phyloP scores from a whole-genome alignment of 192 early-diverging fungal species.

The Entophlyctis luteolus region DNA sequence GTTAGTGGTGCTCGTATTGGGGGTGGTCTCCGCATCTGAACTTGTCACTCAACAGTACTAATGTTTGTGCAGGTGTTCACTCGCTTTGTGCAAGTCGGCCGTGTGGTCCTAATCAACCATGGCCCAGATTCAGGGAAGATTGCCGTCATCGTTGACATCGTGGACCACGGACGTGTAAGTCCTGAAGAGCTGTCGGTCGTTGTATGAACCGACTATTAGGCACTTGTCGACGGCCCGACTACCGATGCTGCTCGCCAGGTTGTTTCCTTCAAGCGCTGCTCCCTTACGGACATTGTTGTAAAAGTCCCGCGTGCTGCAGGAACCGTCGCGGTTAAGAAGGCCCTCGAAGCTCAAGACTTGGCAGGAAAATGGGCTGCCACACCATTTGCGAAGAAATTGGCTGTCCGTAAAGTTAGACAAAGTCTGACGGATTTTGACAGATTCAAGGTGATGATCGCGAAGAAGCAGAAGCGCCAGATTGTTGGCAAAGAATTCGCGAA shows the following conservation, averaged over 20 bases:
- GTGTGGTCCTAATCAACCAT: conserved; percentile 93
- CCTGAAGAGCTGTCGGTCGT: no score
- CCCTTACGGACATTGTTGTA: conserved; percentile 86
- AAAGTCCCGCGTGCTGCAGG: conserved; percentile 79
- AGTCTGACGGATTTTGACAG: conserved; percentile 90
- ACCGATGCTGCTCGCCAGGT: conserved; percentile 86
- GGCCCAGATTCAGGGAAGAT: conserved; percentile 95
- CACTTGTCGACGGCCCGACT: conserved; percentile 95
- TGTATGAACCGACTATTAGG: no score
- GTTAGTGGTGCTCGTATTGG: no score
- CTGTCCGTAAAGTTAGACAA: conserved; percentile 71
- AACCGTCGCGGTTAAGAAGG: conserved; percentile 70
- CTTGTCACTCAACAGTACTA: no score
- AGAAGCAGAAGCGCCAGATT: conserved; percentile 72
- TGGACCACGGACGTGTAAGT: conserved; percentile 95
- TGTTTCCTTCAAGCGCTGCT: conserved; percentile 83
- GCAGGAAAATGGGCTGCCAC: conserved; percentile 80
- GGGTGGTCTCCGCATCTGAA: no score
- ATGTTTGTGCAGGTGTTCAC: conserved; percentile 40
- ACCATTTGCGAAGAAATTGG: conserved; percentile 95
- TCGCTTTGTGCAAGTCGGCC: conserved; percentile 91
- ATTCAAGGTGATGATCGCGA: conserved; percentile 94
- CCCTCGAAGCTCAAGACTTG: conserved; percentile 80
- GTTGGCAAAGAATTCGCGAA: conserved; percentile 44
- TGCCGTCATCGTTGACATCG: conserved; percentile 97